Percentiles rank a stretch among this genome's conserved stretches.
These are phyloP conservation scores for Cryptomeria japonica DNA, from an alignment of 75 land plant species.

Conservation along the genomic window DNA sequence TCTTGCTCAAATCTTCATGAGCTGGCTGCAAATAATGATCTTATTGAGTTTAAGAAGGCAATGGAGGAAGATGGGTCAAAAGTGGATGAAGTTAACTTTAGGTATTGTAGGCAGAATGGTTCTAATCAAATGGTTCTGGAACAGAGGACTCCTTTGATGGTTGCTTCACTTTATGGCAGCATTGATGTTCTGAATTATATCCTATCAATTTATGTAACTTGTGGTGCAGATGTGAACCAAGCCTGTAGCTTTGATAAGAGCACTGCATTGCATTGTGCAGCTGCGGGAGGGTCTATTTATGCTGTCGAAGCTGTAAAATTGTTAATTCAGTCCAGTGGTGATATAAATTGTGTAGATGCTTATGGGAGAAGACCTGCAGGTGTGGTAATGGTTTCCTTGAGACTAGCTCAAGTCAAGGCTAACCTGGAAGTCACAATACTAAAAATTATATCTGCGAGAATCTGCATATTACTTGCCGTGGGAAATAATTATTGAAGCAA, in stretches of 20 bases:
- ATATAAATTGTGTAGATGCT: conserved; percentile 42
- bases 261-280: conserved; percentile 88
- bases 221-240: conserved; percentile 51
- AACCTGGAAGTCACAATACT: conserved; percentile 38
- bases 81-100: conserved; percentile 49
- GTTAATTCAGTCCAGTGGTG: conserved; percentile 63
- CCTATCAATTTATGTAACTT: conserved; percentile 21
- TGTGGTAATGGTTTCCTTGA: conserved; percentile 48
- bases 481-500: no score
- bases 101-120: conserved; percentile 58
- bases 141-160: conserved; percentile 68
- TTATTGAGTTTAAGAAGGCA: conserved; percentile 45
- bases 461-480: no score
- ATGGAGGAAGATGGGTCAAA: conserved; percentile 39
- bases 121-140: conserved; percentile 51
- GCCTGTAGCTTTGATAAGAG: conserved; percentile 45
- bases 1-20: conserved; percentile 59
- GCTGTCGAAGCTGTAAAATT: conserved; percentile 49
- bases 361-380: conserved; percentile 59
- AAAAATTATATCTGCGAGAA: no score
- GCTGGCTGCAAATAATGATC: conserved; percentile 72
- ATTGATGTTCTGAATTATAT: conserved; percentile 58
- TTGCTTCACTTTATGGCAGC: conserved; percentile 76
- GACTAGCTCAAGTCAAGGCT: conserved; percentile 22
- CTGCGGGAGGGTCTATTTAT: conserved; percentile 56